A percentile compares a stretch with the other conserved stretches of the same genome.
phyloP scores from a whole-genome alignment of 106 monocot species.

The Allium sativum region DNA sequence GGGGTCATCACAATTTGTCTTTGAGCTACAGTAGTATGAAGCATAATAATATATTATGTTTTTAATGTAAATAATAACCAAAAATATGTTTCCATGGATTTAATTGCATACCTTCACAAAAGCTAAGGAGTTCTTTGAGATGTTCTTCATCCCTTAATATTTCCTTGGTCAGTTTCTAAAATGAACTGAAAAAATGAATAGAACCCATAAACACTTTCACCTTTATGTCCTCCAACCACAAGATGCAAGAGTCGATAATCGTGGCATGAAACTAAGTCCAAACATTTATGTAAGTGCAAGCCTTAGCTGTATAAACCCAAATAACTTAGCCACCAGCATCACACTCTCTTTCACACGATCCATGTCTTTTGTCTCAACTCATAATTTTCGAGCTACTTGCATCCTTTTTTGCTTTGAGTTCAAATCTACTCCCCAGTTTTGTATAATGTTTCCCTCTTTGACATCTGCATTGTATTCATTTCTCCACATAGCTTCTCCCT shows the following conservation, averaged over 20 bases:
- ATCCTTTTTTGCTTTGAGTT: conserved; percentile 51
- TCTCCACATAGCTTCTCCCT: conserved; percentile 60
- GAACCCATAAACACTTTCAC: not conserved
- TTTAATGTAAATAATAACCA: too few species aligned
- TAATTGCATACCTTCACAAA: conserved; percentile 47
- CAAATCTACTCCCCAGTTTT: conserved; percentile 63
- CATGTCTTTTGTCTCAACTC: conserved; percentile 46
- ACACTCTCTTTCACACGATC: conserved; percentile 69
- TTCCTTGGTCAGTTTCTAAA: conserved; percentile 61
- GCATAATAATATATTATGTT: conserved; percentile 1
- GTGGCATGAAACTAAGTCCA: conserved; percentile 59
- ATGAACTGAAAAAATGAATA: not conserved
- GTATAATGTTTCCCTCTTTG: conserved; percentile 55
- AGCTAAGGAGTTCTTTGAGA: conserved; percentile 44
- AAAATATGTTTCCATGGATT: too few species aligned
- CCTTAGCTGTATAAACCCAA: conserved; percentile 39
- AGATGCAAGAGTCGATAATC: conserved; percentile 22
- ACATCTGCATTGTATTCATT: conserved; percentile 39
- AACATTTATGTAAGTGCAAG: conserved; percentile 67
- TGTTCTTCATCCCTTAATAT: conserved; percentile 34
- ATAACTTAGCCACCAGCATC: conserved; percentile 57
- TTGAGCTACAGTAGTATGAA: conserved; percentile 46
- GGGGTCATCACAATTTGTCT: too few species aligned
- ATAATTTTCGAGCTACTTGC: conserved; percentile 42
- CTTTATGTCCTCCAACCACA: conserved; percentile 30